Base-by-base conservation (phyloP, 441 rosid genomes). In the Erodium moschatum region DNA sequence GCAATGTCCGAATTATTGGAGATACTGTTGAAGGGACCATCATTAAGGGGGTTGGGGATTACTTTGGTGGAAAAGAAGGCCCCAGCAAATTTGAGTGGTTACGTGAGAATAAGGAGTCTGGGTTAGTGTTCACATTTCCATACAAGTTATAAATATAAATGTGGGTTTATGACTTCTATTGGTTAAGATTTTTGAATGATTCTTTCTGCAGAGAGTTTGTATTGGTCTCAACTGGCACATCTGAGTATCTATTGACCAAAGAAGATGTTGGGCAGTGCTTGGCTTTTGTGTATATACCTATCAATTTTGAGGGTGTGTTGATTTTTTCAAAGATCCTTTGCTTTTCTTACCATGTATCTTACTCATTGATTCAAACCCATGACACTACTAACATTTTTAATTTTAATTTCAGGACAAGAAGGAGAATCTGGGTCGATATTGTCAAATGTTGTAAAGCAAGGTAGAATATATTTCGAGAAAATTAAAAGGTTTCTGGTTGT, bases 41-140 rank as follows among this genome's bases (percentile, higher is more conserved):
- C 65, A 71, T 95, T 66, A 91, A 86, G 81, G 97, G 97, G 67
- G 84, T 74, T 74, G 99, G 97, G 60, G 81, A 87, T 74, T 95
- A 95, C 86, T 95, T 91, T 83, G 99, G 99, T 65, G 99, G 99
- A 73, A 83, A 79, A 85, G 99, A 95, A 77, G 97, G 99, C 73
- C 97, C 99, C 9, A 95, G 97, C 91, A 91, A 87, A 86, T 95
- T 89, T 75, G 86, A 95, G 65, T 95, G 97, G 99, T 80, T 90
- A 72, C 85, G 89, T 20, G 89, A 91, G 82, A 84, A 81, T 76
- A 85, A 76, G 73, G 90, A 90, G 78, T 85, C 82, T 12, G 89
- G 99, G 99, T 90, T 78, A 82, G 96, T 82, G 68, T 70, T 62
- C 33, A 27, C 9, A 62, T 27, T 61, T 68, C 70, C 40, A 58